Percentiles rank a stretch among this genome's conserved stretches.
phyloP scores from a whole-genome alignment of 2,329 filamentous ascomycete genomes.

The Calonectria henricotiae region DNA sequence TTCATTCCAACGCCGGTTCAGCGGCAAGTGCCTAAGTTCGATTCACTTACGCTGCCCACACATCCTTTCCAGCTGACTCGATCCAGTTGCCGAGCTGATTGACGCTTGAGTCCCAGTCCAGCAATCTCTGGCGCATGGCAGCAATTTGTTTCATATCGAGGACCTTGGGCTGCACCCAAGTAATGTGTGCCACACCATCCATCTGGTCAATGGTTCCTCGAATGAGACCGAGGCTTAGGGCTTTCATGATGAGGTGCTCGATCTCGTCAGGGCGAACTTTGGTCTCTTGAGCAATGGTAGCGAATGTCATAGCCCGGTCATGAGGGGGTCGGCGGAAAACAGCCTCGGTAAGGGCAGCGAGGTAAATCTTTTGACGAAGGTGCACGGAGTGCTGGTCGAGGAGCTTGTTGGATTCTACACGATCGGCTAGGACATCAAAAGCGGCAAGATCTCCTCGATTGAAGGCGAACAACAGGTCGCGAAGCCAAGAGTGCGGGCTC shows the following conservation, averaged over 20 bases:
- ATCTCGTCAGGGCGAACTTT: slow-evolving; percentile 94
- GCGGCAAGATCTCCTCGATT: slow-evolving; percentile 93
- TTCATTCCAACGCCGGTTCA: slow-evolving; percentile 29
- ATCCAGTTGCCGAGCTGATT: slow-evolving; percentile 98
- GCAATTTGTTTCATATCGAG: slow-evolving; percentile 96
- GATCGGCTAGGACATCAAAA: slow-evolving; percentile 86
- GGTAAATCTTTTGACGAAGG: slow-evolving; percentile 97
- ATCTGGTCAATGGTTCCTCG: slow-evolving; percentile 97
- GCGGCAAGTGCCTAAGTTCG: slow-evolving; percentile 12
- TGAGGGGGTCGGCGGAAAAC: slow-evolving; percentile 97
- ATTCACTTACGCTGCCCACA: slow-evolving; percentile 84
- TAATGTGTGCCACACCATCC: slow-evolving; percentile 92
- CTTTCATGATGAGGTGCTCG: slow-evolving; percentile 99
- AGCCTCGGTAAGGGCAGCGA: slow-evolving; percentile 95
- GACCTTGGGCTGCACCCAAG: slow-evolving; percentile 99
- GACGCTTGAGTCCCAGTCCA: slow-evolving; percentile 96
- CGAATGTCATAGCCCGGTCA: slow-evolving; percentile 94
- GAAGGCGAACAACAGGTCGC: slow-evolving; percentile 96
- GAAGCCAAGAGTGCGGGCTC: slow-evolving; percentile 86
- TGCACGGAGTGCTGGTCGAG: slow-evolving; percentile 86
- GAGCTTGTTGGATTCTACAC: slow-evolving; percentile 85
- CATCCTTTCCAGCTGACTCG: slow-evolving; percentile 92
- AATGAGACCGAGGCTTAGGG: slow-evolving; percentile 91
- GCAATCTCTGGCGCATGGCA: slow-evolving; percentile 88
- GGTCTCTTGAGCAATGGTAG: slow-evolving; percentile 90